phyloP scores from a whole-genome alignment of 176 grass and related monocot species.

The Thinopyrum elongatum region DNA sequence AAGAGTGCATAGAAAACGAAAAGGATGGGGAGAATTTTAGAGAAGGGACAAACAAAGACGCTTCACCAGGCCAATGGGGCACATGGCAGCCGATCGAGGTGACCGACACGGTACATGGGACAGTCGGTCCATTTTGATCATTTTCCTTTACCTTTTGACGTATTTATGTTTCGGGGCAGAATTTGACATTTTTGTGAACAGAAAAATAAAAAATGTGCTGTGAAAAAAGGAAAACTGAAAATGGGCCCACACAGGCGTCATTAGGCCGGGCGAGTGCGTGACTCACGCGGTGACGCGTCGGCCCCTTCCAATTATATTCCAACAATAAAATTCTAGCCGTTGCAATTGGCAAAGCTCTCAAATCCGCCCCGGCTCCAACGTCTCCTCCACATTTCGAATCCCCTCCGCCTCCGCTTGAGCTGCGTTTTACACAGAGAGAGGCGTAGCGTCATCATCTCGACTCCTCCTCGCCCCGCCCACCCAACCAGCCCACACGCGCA shows the following conservation, averaged over 20 bases:
- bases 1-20: too few relatives aligned
- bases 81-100: too few relatives aligned
- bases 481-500: neutral
- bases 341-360: neutral
- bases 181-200: too few relatives aligned
- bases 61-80: too few relatives aligned
- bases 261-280: neutral
- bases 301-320: neutral
- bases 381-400: constrained; percentile 11
- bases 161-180: too few relatives aligned
- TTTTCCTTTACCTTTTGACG: too few relatives aligned
- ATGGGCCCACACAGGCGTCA: neutral
- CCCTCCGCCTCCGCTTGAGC: neutral
- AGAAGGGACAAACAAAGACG: too few relatives aligned
- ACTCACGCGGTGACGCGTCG: neutral
- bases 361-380: constrained; percentile 18
- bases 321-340: constrained; percentile 19
- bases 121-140: too few relatives aligned
- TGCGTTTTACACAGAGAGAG: neutral
- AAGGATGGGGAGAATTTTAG: too few relatives aligned
- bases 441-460: neutral
- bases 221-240: neutral
- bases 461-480: neutral
- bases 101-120: too few relatives aligned
- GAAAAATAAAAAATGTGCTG: too few relatives aligned